A percentile compares a stretch with the other conserved stretches of the same genome.
These are phyloP conservation scores for Apiotrichum porosum DNA, from an alignment of 1,284 basidiomycete species.

Conservation along the genomic window DNA sequence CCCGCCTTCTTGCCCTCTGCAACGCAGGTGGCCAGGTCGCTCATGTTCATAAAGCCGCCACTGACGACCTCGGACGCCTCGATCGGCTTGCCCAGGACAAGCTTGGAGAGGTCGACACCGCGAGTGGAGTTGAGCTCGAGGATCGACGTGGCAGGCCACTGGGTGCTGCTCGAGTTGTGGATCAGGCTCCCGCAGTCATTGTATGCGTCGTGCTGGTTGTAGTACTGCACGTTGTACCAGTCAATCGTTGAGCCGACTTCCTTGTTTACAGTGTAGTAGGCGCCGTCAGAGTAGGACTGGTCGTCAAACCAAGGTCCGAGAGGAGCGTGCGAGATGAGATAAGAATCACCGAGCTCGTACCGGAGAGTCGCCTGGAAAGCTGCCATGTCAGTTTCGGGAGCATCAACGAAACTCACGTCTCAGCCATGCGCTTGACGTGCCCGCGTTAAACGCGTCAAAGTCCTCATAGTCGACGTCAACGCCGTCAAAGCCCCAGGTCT, in stretches of 20 bases:
- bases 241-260: conserved; percentile 37
- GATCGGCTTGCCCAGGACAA: conserved; percentile 48
- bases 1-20: conserved; percentile 20
- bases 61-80: no score
- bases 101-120: conserved; percentile 41
- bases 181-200: conserved; percentile 25
- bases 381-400: no score
- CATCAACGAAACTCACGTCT: no score
- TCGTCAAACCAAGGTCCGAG: conserved; percentile 44
- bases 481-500: conserved; percentile 50
- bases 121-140: conserved; percentile 34
- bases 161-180: conserved; percentile 18
- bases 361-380: conserved; percentile 39
- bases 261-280: conserved; percentile 35
- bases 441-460: not conserved
- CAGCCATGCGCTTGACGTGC: no score
- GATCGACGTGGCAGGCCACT: conserved; percentile 26
- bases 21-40: conserved; percentile 11
- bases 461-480: conserved; percentile 53
- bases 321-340: conserved; percentile 42
- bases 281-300: conserved; percentile 31
- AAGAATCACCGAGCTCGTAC: conserved; percentile 32
- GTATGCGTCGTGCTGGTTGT: conserved; percentile 42
- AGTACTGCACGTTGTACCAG: conserved; percentile 48
- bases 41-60: conserved; percentile 14